These are phyloP conservation scores for Umbelopsis sp. DNA, from an alignment of 192 early-diverging fungal genomes.

Conservation along the genomic window DNA sequence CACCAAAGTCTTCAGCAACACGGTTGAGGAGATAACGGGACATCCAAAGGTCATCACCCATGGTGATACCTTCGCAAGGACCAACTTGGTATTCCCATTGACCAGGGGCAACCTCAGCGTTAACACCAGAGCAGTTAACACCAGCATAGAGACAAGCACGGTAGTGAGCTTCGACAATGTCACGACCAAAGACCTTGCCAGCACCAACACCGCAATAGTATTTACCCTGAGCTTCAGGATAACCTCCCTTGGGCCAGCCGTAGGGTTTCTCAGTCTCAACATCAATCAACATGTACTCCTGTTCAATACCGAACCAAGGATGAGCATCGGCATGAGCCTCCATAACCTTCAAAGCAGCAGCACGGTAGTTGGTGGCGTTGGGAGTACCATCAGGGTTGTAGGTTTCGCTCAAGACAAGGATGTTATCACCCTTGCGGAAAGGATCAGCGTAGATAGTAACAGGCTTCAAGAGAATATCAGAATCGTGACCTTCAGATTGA, in stretches of 20 bases:
- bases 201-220: constrained; percentile 62
- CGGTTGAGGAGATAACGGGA: constrained; percentile 52
- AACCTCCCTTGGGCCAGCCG: constrained; percentile 60
- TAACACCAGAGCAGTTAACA: constrained; percentile 56
- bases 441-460: constrained; percentile 53
- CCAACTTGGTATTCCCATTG: constrained; percentile 62
- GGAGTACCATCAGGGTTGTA: constrained; percentile 60
- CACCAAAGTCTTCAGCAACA: constrained; percentile 60
- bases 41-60: constrained; percentile 61
- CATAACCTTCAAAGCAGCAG: constrained; percentile 42
- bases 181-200: constrained; percentile 53
- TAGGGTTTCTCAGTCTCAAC: constrained; percentile 43
- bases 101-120: constrained; percentile 58
- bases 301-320: constrained; percentile 62
- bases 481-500: constrained; percentile 55
- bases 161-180: constrained; percentile 60
- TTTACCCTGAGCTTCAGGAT: constrained; percentile 56
- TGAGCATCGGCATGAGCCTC: constrained; percentile 34
- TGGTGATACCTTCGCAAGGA: constrained; percentile 54
- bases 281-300: constrained; percentile 59
- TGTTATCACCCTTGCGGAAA: constrained; percentile 57
- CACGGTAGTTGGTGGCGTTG: constrained; percentile 52
- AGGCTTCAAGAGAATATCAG: constrained; percentile 53
- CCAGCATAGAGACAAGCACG: constrained; percentile 58
- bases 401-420: constrained; percentile 52